These are phyloP conservation scores for Globisporangium echinulatum DNA, from an alignment of 352 stramenopile genomes.

Conservation along the genomic window DNA sequence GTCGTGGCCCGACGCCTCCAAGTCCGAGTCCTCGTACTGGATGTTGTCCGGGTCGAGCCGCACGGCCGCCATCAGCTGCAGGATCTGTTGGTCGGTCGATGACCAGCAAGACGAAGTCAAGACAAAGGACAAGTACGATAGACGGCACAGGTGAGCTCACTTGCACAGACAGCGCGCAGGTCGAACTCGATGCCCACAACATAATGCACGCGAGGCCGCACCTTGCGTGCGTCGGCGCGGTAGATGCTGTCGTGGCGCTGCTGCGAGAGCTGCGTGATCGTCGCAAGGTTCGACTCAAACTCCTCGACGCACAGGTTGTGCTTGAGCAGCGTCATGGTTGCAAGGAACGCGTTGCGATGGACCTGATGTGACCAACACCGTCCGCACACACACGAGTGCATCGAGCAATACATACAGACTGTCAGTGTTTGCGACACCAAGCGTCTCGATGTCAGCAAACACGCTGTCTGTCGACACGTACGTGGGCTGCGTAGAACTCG, in stretches of 20 bases:
- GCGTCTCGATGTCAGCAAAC: background rate
- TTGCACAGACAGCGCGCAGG: too few relatives aligned
- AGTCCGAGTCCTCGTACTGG: conserved; percentile 61
- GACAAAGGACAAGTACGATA: too few relatives aligned
- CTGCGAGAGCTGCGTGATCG: conserved; percentile 81
- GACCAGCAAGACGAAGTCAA: too few relatives aligned
- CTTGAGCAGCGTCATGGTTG: conserved; percentile 67
- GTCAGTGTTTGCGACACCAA: background rate
- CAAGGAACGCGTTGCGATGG: conserved; percentile 68
- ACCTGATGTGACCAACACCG: conserved; percentile 25
- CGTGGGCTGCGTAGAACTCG: conserved; percentile 74
- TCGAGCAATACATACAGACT: background rate
- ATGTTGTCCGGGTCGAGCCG: conserved; percentile 74
- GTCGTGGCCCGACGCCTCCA: conserved; percentile 36
- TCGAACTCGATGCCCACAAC: too few relatives aligned
- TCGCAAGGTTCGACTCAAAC: conserved; percentile 70
- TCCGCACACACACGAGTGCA: background rate
- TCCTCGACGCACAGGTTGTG: conserved; percentile 74
- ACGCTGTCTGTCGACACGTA: conserved; percentile 12
- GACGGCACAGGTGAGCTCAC: too few relatives aligned
- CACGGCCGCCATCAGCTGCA: conserved; percentile 77
- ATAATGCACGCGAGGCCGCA: conserved; percentile 4
- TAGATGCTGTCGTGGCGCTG: conserved; percentile 82
- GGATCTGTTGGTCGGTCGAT: conserved; percentile 23
- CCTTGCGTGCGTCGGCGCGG: conserved; percentile 67